Evolutionary conservation across 139 green algal genomes (phyloP).

Genomic region (Chlamydomonas schloesseri): DNA sequence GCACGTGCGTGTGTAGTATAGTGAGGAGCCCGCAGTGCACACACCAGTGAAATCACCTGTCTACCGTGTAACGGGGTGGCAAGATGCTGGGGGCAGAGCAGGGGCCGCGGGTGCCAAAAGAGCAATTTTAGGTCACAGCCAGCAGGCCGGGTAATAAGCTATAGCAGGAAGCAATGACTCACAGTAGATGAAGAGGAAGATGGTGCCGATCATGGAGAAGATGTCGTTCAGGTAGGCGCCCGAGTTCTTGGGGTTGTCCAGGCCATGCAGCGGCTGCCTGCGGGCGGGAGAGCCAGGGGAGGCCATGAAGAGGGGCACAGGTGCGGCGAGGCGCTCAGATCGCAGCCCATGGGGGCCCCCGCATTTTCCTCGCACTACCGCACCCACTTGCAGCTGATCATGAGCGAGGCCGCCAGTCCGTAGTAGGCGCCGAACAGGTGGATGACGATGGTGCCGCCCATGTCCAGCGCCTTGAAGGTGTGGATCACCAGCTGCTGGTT

Average conservation of each 20-base stretch:
- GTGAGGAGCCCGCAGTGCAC: too few species aligned
- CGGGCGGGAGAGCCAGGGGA: background rate
- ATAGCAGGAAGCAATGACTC: too few species aligned
- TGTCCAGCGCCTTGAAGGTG: constrained; percentile 62
- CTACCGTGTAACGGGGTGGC: too few species aligned
- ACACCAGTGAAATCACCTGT: too few species aligned
- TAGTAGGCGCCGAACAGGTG: constrained; percentile 57
- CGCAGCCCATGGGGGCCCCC: too few species aligned
- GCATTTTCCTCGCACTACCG: too few species aligned
- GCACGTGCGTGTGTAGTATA: background rate
- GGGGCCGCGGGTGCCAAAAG: too few species aligned
- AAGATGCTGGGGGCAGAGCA: too few species aligned
- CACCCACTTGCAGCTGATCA: constrained; percentile 14
- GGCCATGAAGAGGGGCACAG: too few species aligned
- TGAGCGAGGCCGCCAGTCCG: constrained; percentile 35
- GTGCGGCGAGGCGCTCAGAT: too few species aligned
- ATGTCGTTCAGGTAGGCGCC: constrained; percentile 50
- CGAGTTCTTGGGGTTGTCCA: constrained; percentile 50
- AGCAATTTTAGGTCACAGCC: too few species aligned
- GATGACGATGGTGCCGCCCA: constrained; percentile 63
- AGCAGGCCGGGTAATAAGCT: too few species aligned
- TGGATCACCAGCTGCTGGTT: constrained; percentile 59
- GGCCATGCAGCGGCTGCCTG: constrained; percentile 7
- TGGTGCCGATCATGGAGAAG: constrained; percentile 60
- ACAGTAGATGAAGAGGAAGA: constrained; percentile 67